A percentile compares a stretch with the other conserved stretches of the same genome.
Evolutionary conservation across 495 filamentous ascomycete species (phyloP).

Genomic region (Parmelia sp.): DNA sequence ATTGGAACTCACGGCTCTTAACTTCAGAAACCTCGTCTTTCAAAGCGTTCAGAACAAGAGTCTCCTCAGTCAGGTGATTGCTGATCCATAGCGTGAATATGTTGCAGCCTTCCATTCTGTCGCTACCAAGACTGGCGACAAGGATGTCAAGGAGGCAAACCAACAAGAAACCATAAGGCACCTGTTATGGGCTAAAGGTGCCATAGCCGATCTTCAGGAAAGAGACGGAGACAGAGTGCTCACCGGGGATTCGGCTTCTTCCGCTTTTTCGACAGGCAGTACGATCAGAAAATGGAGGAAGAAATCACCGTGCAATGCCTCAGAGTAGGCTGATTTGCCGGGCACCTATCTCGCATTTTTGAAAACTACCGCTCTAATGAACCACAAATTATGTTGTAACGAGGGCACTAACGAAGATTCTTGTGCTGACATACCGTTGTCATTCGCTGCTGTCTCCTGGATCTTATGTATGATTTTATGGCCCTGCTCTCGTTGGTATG

Average conservation of each 20-base stretch:
- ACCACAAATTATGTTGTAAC: too few relatives aligned
- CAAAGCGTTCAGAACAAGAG: conserved; percentile 52
- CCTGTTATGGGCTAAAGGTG: conserved; percentile 60
- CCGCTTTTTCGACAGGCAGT: too few relatives aligned
- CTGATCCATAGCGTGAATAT: conserved; percentile 3
- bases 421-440: too few relatives aligned
- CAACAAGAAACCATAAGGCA: conserved; percentile 78
- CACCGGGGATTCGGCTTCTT: neutral
- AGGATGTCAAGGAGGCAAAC: conserved; percentile 72
- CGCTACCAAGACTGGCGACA: conserved; percentile 72
- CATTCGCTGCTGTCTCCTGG: too few relatives aligned
- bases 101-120: conserved; percentile 55
- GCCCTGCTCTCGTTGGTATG: too few relatives aligned
- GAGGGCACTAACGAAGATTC: too few relatives aligned
- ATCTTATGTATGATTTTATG: too few relatives aligned
- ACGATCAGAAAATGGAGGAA: too few relatives aligned
- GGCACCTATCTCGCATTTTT: too few relatives aligned
- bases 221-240: conserved; percentile 57
- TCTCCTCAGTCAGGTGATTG: conserved; percentile 4
- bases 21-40: conserved; percentile 49
- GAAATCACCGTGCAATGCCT: too few relatives aligned
- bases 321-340: too few relatives aligned
- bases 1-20: conserved; percentile 8
- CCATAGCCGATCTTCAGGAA: conserved; percentile 82
- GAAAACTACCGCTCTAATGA: too few relatives aligned